These are phyloP conservation scores for Aspergillus leporis DNA, from an alignment of 495 filamentous ascomycete species.

Conservation along the genomic window DNA sequence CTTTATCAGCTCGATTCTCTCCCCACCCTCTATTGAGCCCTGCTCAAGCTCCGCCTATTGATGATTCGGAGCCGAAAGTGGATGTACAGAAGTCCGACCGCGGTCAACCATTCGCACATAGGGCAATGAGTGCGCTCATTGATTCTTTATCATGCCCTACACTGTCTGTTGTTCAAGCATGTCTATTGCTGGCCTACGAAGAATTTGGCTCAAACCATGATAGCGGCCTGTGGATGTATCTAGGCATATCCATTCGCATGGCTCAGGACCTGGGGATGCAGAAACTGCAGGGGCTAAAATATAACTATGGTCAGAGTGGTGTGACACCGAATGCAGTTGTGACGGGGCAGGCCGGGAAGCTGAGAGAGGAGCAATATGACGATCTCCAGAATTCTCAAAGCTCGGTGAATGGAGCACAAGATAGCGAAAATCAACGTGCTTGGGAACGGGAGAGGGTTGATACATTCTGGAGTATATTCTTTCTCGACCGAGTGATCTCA, in stretches of 20 bases:
- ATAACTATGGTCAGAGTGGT: conserved; percentile 58
- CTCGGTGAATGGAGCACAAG: conserved; percentile 21
- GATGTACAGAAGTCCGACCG: conserved; percentile 47
- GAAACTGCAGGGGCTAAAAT: conserved; percentile 71
- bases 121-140: conserved; percentile 70
- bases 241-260: conserved; percentile 83
- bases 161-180: conserved; percentile 76
- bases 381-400: conserved; percentile 33
- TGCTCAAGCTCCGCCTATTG: conserved; percentile 51
- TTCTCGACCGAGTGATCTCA: conserved; percentile 81
- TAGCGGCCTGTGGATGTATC: conserved; percentile 87
- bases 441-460: conserved; percentile 74
- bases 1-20: conserved; percentile 79
- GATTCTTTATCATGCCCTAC: conserved; percentile 78
- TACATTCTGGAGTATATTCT: conserved; percentile 84
- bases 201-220: conserved; percentile 84
- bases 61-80: conserved; percentile 39
- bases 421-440: conserved; percentile 43
- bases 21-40: conserved; percentile 62
- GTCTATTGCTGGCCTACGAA: conserved; percentile 78
- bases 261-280: conserved; percentile 81
- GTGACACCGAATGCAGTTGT: conserved; percentile 54
- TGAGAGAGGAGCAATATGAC: conserved; percentile 45
- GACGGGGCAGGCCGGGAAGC: conserved; percentile 44
- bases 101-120: conserved; percentile 74